Conservation (phyloP, 108 stramenopile species). For the Pseudonitzschia pungens region DNA sequence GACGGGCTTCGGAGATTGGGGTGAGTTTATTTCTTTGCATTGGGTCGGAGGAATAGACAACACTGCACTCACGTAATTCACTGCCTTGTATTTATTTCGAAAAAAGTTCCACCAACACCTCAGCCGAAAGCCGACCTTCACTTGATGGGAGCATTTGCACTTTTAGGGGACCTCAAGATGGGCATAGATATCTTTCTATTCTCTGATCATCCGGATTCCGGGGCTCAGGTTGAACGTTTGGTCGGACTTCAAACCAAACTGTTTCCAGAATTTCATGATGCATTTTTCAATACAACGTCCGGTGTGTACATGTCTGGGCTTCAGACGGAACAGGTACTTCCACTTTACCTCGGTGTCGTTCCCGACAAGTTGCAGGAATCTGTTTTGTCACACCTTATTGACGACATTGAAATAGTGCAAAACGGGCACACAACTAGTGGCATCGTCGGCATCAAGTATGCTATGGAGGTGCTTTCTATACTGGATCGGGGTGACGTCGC, state of each 20-base stretch:
- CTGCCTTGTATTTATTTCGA: background rate
- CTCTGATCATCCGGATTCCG: conserved; percentile 23
- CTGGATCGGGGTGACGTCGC: conserved; percentile 28
- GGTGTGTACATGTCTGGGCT: conserved; percentile 25
- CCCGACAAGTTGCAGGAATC: conserved; percentile 19
- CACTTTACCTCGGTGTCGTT: conserved; percentile 16
- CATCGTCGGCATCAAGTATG: conserved; percentile 35
- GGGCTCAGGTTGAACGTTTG: conserved; percentile 3
- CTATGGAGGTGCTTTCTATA: conserved; percentile 24
- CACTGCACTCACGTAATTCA: background rate
- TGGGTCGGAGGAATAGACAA: background rate
- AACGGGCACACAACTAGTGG: conserved; percentile 30
- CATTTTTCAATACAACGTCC: conserved; percentile 20
- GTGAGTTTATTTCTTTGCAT: background rate
- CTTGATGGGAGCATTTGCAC: conserved; percentile 30
- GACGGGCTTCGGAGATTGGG: conserved; percentile 25
- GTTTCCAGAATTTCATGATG: conserved; percentile 20
- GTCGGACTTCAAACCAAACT: background rate
- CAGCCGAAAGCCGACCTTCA: conserved; percentile 18
- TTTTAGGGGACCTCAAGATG: conserved; percentile 22
- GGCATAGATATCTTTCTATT: conserved; percentile 20
- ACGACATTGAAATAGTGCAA: conserved; percentile 28
- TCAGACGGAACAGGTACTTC: conserved; percentile 24
- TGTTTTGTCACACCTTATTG: conserved; percentile 14
- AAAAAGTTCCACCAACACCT: conserved; percentile 14